Base-by-base conservation (phyloP, 2,329 filamentous ascomycete species). In the Epichloe gansuensis region DNA sequence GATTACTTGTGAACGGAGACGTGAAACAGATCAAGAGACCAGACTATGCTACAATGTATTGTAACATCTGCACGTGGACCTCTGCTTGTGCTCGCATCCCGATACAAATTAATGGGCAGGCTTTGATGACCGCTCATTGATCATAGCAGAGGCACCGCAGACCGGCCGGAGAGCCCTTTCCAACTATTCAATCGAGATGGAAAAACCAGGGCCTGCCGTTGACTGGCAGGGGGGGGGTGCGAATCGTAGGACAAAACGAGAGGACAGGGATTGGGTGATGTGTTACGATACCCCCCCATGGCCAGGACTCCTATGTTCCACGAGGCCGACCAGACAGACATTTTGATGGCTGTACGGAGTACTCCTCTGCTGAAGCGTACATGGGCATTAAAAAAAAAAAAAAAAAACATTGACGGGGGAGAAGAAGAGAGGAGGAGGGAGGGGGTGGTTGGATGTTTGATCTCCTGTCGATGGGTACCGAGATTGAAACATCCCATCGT, bases 1-100 rank as follows among this genome's bases (percentile, higher is more conserved):
- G 31, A 43, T 23, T 11, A 25, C 40, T 36, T 44, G 48, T 44
- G 31, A 38, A 31, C 40, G 31, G 25, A 43, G 38, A 48, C n/a
- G 48, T 50, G 48, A 50, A 50, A 50, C 48, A 43, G 13, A 27
- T 49, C 27, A 43, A 25, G 25, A 36, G 17, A 40, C 34, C 48
- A 49, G 31, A 44, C 48, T 35, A 36, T 44, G 31, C 35, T 40
- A 50, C 40, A 31, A 50, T 27, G 48, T 50, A 44, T n/a, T 35
- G 48, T 44, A 38, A 35, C 41, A 31, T 35, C 15, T 36, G 40
- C 48, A 50, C 48, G 48, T 50, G 48, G 48, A 38, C 40, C 40
- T 43, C 48, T 38, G 40, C 40, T 43, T 39, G 47, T 49, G 47
- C 38, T 39, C 47, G 38, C 21, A 12, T 50, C 40, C 31, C 48